Evolutionary conservation across 495 filamentous ascomycete species (phyloP), one percentile per base, ranked within the genome.

Genomic region (Trichoderma orchidacearum): DNA sequence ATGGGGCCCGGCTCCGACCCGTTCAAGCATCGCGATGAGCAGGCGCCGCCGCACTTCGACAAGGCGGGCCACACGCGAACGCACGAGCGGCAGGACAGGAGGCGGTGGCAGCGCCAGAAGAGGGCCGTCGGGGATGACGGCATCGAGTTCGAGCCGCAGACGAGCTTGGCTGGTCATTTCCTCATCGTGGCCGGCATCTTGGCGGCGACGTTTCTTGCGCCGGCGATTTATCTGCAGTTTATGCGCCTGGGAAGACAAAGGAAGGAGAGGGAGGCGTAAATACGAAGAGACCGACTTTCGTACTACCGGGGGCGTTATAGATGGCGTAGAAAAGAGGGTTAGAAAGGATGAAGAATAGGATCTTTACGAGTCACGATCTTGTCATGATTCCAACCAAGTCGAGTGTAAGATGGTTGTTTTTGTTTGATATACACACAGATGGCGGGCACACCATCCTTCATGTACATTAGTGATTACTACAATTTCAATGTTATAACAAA

Each of bases 41-140:
- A 75, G 38, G 41, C 27, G 41, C 41, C n/a, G n/a, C 79, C 79
- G 17, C 89, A 94, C 69, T 85, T 83, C 59, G 73, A 80, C 58
- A 85, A 80, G 34, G 86, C 83, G 28, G 58, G 63, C 56, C 79
- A 82, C 52, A 77, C 88, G 64, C 80, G 86, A 67, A 66, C 66
- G 62, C 70, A 80, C 51, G 64, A 75, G 52, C 52, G 68, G 54
- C 63, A 66, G 54, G 72, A 80, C 54, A 66, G 64, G 32, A 59
- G 69, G 27, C 63, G 72, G 5, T 67, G 66, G 34, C 25, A 59
- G 57, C 12, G 45, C 59, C 7, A 56, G 53, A 36, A 41, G 38
- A 56, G 61, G 56, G 25, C 56, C 21, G 17, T 56, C 21, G 31
- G 32, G 12, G 53, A 55, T 17, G 53, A 55, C 12, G 53, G 54